These are phyloP conservation scores for Amanita pallidorosea DNA, from an alignment of 768 basidiomycete species.

Conservation along the genomic window DNA sequence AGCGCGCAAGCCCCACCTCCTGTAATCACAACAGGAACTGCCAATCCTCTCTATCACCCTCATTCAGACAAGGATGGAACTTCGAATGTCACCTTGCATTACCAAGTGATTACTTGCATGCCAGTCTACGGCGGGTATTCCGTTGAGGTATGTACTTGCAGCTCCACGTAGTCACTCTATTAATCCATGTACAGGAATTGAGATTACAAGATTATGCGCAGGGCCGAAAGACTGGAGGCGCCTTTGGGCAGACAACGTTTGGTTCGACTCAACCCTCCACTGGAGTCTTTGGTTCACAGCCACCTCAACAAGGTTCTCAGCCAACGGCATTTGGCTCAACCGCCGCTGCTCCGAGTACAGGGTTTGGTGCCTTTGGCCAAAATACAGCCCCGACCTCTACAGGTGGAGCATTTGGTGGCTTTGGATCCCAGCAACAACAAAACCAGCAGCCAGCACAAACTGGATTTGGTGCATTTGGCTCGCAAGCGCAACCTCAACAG, in stretches of 20 bases:
- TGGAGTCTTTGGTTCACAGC: slow-evolving; percentile 32
- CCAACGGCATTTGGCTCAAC: slow-evolving; percentile 26
- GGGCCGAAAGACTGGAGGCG: slow-evolving; percentile 58
- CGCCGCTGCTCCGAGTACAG: slow-evolving; percentile 21
- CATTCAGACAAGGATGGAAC: slow-evolving; percentile 55
- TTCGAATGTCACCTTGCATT: slow-evolving; percentile 42
- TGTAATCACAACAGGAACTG: slow-evolving; percentile 58
- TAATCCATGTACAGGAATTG: slow-evolving; percentile 41
- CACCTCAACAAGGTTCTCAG: slow-evolving; percentile 23
- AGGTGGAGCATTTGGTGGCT: slow-evolving; percentile 25
- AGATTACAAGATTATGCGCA: slow-evolving; percentile 69
- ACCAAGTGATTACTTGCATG: slow-evolving; percentile 76
- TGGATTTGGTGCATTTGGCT: slow-evolving; percentile 42
- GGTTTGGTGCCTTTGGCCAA: slow-evolving; percentile 35
- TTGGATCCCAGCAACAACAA: slow-evolving; percentile 16
- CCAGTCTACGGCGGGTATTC: slow-evolving; percentile 70
- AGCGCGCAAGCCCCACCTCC: slow-evolving; percentile 19
- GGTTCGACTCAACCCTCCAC: slow-evolving; percentile 32
- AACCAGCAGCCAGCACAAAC: slow-evolving; percentile 18
- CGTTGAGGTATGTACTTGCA: slow-evolving; percentile 44
- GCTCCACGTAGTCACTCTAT: slow-evolving; percentile 7
- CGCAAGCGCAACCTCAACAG: slow-evolving; percentile 27
- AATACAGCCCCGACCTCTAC: slow-evolving; percentile 14
- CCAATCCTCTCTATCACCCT: slow-evolving; percentile 49
- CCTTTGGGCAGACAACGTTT: slow-evolving; percentile 48